These are phyloP conservation scores for Peniophora sp. DNA, from an alignment of 1,284 basidiomycete genomes.

Conservation along the genomic window DNA sequence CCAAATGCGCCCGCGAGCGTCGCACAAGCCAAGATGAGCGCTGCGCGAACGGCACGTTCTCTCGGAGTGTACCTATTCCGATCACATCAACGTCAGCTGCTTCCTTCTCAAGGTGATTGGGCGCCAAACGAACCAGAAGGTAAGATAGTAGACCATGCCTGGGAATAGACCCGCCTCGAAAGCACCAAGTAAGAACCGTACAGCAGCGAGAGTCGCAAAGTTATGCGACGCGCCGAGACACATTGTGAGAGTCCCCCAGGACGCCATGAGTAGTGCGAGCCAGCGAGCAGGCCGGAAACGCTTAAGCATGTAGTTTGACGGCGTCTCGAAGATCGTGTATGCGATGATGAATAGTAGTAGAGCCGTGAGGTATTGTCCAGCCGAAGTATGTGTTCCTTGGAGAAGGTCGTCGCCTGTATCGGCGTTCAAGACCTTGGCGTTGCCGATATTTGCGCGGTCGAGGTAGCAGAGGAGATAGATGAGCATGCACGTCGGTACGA, in stretches of 20 bases:
- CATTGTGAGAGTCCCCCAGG: conserved; percentile 34
- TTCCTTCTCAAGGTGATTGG: not conserved
- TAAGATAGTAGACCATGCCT: conserved; percentile 24
- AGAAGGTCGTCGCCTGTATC: conserved; percentile 24
- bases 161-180: conserved; percentile 25
- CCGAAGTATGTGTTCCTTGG: conserved; percentile 21
- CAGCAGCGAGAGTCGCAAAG: conserved; percentile 24
- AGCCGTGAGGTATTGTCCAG: conserved; percentile 25
- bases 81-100: not conserved
- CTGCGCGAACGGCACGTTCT: conserved; percentile 30
- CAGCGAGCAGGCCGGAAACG: conserved; percentile 26
- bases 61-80: conserved; percentile 25
- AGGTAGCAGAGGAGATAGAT: conserved; percentile 30
- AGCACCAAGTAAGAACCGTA: conserved; percentile 21
- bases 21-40: conserved; percentile 29
- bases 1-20: conserved; percentile 37
- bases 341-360: conserved; percentile 31
- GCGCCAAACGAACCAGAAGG: conserved; percentile 25
- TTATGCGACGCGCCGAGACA: conserved; percentile 24
- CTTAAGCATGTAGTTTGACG: conserved; percentile 36
- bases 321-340: conserved; percentile 29
- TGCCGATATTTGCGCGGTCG: conserved; percentile 31
- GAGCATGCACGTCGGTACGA: conserved; percentile 20
- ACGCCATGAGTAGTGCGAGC: conserved; percentile 30
- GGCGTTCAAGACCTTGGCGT: conserved; percentile 28